Evolutionary conservation across 139 green algal species (phyloP), one percentile per base, ranked within the genome.

Genomic region (Chlorella sp.): DNA sequence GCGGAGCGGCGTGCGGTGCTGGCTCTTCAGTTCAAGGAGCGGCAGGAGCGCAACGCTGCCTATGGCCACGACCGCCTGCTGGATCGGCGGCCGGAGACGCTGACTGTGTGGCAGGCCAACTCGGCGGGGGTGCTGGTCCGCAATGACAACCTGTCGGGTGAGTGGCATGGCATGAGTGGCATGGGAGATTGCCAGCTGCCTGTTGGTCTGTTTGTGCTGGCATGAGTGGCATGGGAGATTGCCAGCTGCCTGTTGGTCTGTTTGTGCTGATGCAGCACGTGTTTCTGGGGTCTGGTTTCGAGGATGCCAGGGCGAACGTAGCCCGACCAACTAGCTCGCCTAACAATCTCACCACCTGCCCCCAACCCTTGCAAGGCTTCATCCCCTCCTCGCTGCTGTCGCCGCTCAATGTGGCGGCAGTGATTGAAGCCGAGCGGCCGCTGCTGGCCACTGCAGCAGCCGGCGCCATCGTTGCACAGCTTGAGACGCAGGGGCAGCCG

Each of bases 71-170:
- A 71, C 2, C 26, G 57, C 13, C 26, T 82, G 60, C 25, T 72
- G n/a, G 60, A 72, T 32, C 57, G 60, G 21, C 47, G 51, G 47
- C 26, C 28, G 18, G 84, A 65, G 55, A 47, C 32, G 34, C 25
- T 88, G 55, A 69, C 79, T 6, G 80, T 89, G 36, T 89, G 85
- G 85, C 78, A 82, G 36, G 78, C 56, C 57, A 87, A 89, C 26
- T 28, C 85, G 0, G 80, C 76, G 4, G 85, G 85, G 5, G 85
- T 89, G 60, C 55, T 89, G 21, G 80, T 89, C 12, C 38, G 60
- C 34, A 82, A 78, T 25, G 74, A 78, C 32, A 34, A 55, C 20
- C 64, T 84, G n/a, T 74, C 63, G n/a, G 78, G 78, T 84, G 64
- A 21, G 74, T 32, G 3, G 4, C 39, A 64, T 65, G 64, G 23